These are phyloP conservation scores for Xylaria sp. DNA, from an alignment of 2,329 filamentous ascomycete species.

Conservation along the genomic window DNA sequence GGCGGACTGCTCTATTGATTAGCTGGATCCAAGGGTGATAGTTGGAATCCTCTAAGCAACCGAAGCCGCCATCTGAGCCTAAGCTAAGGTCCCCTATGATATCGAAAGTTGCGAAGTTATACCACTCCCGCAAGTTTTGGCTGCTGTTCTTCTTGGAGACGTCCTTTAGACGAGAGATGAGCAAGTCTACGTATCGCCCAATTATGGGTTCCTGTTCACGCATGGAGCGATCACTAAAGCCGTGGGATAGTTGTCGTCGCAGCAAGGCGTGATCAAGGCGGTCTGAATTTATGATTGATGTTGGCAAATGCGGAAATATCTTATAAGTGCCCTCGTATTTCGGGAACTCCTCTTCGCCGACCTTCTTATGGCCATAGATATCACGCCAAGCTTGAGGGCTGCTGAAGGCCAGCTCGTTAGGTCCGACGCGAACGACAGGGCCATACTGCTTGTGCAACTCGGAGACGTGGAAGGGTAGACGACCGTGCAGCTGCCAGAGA, in stretches of 20 bases:
- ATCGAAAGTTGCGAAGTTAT: constrained; percentile 56
- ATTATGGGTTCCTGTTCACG: constrained; percentile 56
- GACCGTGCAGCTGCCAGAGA: constrained; percentile 36
- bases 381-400: constrained; percentile 54
- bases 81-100: constrained; percentile 61
- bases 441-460: constrained; percentile 54
- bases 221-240: constrained; percentile 55
- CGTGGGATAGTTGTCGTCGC: constrained; percentile 53
- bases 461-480: constrained; percentile 38
- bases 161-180: constrained; percentile 47
- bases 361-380: constrained; percentile 53
- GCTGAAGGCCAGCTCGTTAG: constrained; percentile 56
- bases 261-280: constrained; percentile 50
- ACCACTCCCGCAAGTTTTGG: constrained; percentile 53
- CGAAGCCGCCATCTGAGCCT: constrained; percentile 54
- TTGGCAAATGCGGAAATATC: constrained; percentile 39
- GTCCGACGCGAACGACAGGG: constrained; percentile 54
- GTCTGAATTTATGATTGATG: constrained; percentile 47
- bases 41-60: constrained; percentile 48
- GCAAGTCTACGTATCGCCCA: constrained; percentile 51
- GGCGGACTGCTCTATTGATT: constrained; percentile 45
- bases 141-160: constrained; percentile 2
- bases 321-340: constrained; percentile 48
- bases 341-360: constrained; percentile 45
- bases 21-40: constrained; percentile 51